Base-by-base conservation (phyloP, 345 rosid genomes). In the Eucalyptus polyanthemos region DNA sequence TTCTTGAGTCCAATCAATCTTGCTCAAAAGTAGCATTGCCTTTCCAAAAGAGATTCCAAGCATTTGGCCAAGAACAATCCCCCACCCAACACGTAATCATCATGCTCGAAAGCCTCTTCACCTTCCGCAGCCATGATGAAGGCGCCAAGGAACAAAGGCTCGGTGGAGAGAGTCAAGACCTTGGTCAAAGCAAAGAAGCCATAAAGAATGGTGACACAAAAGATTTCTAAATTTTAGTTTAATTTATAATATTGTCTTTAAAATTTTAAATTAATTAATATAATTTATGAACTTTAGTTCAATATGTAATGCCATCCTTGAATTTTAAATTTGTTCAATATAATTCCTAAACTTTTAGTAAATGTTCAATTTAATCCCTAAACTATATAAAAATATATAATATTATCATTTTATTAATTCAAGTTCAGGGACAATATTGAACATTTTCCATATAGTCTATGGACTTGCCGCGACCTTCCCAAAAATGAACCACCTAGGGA, bases 1-100 rank as follows among this genome's bases (percentile, higher is more conserved):
- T 89, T 65, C 91, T 88, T 86, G 44, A 93, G 87, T 8, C 97
- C 95, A 15, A 90, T 89, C 42, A 93, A 51, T 87, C 93, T 91
- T 8, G 94, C 88, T 29, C 87, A 22, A 10, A 88, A 94, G 81
- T 24, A 86, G 93, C 93, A 92, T 49, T 95, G 95, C 91, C 97
- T 93, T 89, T 91, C 92, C 8, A 94, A 91, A 29, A 93, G 8
- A 14, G 95, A 95, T 85, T 95, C 95, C 47, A 95, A 83, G 87
- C 93, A 90, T 91, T 95, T 95, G 15, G 89, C 90, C 8, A 93
- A 9, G 53, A 93, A 91, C 31, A 93, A 89, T 2, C 88, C 93
- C 3, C 58, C 67, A 1, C 94, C 89, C 72, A 94, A 85, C 54
- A 44, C 87, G 44, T 94, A 94, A 25, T 90, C 93, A 81, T 92